Base-by-base conservation (phyloP, 2,329 filamentous ascomycete species). In the Colletotrichum destructivum region DNA sequence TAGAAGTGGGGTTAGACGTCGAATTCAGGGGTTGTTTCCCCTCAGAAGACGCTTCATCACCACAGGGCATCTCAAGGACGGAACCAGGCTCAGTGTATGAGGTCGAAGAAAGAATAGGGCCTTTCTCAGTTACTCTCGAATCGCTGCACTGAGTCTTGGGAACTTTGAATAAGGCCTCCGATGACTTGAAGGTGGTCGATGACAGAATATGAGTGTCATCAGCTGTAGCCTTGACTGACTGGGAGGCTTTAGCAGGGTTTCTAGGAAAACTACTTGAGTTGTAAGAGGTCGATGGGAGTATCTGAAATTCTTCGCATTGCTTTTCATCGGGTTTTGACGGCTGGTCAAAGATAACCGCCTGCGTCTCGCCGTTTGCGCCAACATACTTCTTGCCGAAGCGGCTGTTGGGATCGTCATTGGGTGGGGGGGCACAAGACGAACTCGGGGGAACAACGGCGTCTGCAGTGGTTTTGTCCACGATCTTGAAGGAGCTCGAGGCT, bases 401-500 rank as follows among this genome's bases (percentile, higher is more conserved):
- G 18, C 12, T 5, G 18, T 54, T 31, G 47, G 26, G 12, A 11
- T 16, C n/a, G 7, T 42, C 15, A 13, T 54, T 12, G 12, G 31
- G 9, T 16, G 26, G 56, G 7, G 52, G 23, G 9, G 13, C 49
- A 35, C 64, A 69, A 42, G 54, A 18, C 9, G 46, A 42, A 42
- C 65, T 51, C 16, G 65, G 54, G 15, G 69, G 69, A 18, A 69
- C 13, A 6, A 63, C 38, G 8, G 49, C 51, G 26, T 46, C 60
- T 15, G 60, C 60, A 52, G 60, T 42, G 11, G 35, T 35, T n/a
- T 35, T 54, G 21, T 72, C 66, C 5, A 59, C 49, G 7, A 72
- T 69, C 54, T 72, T 64, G 65, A 55, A 35, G 5, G 59, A 61
- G 52, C 44, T 69, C 4, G 40, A 66, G 21, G 51, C 38, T 54